A percentile compares a stretch with the other conserved stretches of the same genome.
phyloP scores from a whole-genome alignment of 257 asterid genomes.

The Jasminum sambac region DNA sequence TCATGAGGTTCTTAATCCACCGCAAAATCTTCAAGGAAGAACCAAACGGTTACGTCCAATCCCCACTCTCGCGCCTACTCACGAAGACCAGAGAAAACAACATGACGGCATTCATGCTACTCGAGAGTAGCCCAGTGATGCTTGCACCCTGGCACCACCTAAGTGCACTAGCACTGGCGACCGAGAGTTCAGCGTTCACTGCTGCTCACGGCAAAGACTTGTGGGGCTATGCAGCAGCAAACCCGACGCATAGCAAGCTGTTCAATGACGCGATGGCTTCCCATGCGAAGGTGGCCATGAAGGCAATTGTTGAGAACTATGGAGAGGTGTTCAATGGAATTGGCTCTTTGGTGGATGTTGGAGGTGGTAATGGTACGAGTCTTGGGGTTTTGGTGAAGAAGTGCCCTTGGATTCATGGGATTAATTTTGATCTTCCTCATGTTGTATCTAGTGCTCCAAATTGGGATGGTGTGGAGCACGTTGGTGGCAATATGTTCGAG shows the following conservation, averaged over 20 bases:
- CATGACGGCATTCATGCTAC: constrained; percentile 43
- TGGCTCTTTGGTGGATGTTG: constrained; percentile 54
- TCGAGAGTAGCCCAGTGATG: constrained; percentile 40
- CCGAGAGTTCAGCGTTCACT: constrained; percentile 14
- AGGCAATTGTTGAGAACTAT: constrained; percentile 17
- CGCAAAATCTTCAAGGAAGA: constrained; percentile 39
- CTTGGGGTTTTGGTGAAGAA: constrained; percentile 28
- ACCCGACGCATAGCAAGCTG: constrained; percentile 28
- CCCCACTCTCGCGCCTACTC: constrained; percentile 31
- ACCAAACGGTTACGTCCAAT: constrained; percentile 12
- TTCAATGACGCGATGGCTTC: constrained; percentile 47
- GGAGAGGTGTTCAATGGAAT: constrained; percentile 43
- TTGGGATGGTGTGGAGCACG: constrained; percentile 34
- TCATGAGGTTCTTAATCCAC: constrained; percentile 51
- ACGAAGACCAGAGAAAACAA: constrained; percentile 24
- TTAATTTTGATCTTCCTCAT: constrained; percentile 49
- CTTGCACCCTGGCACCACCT: constrained; percentile 37
- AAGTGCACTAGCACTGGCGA: constrained; percentile 9
- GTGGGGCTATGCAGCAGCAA: constrained; percentile 28
- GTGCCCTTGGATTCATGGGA: constrained; percentile 42
- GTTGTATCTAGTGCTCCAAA: constrained; percentile 39
- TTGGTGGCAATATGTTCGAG: constrained; percentile 58
- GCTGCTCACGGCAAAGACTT: constrained; percentile 30
- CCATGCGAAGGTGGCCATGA: constrained; percentile 32
- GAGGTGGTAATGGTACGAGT: constrained; percentile 56